These are phyloP conservation scores for Vigna radiata DNA, from an alignment of 306 rosid genomes.

Conservation along the genomic window DNA sequence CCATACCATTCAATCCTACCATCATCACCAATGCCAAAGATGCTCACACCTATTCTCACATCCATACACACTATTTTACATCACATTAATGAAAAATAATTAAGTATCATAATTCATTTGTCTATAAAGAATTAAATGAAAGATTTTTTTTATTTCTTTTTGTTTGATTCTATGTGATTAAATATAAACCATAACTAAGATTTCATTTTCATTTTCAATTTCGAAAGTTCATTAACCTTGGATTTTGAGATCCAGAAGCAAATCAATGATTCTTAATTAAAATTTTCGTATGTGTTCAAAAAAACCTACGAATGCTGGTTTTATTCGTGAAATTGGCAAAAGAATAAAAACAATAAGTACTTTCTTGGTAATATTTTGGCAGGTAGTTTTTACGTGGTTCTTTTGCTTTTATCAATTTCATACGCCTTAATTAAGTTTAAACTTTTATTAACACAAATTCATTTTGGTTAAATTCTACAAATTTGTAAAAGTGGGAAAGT, in stretches of 20 bases:
- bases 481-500: slow-evolving; percentile 1
- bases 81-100: too few relatives aligned
- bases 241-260: neutral
- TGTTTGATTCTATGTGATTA: too few relatives aligned
- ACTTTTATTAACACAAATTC: neutral
- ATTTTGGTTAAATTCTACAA: neutral
- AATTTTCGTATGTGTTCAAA: too few relatives aligned
- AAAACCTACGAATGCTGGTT: slow-evolving; percentile 14
- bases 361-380: too few relatives aligned
- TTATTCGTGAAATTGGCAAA: slow-evolving; percentile 12
- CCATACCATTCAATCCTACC: too few relatives aligned
- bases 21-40: neutral
- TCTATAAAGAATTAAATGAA: too few relatives aligned
- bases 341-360: neutral
- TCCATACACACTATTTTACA: neutral
- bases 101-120: too few relatives aligned
- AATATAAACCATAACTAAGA: too few relatives aligned
- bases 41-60: slow-evolving; percentile 22
- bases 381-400: neutral
- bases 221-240: too few relatives aligned
- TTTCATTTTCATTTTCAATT: too few relatives aligned
- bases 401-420: slow-evolving; percentile 11
- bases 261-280: too few relatives aligned
- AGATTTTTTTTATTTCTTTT: too few relatives aligned
- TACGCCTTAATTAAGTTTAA: slow-evolving; percentile 23